A percentile compares a stretch with the other conserved stretches of the same genome.
phyloP scores from a whole-genome alignment of 2,329 filamentous ascomycete species.

The Scytalidium lignicola region DNA sequence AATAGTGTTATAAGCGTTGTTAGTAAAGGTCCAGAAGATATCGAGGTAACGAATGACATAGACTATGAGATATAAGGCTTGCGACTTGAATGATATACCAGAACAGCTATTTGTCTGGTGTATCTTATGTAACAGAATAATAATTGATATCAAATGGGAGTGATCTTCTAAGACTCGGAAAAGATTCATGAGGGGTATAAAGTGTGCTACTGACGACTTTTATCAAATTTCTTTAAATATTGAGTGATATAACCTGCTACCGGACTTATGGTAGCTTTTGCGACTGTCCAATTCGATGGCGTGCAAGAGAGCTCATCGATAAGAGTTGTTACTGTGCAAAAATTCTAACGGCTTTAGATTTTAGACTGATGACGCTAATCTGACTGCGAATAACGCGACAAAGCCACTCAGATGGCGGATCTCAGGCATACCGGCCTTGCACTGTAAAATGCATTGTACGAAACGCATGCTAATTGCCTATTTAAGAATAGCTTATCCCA shows the following conservation, averaged over 20 bases:
- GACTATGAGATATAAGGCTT: slow-evolving; percentile 89
- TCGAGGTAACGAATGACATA: slow-evolving; percentile 94
- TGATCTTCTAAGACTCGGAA: slow-evolving; percentile 82
- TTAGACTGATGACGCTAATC: too few relatives aligned
- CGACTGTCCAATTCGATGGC: slow-evolving; percentile 8
- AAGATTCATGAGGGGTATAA: slow-evolving; percentile 55
- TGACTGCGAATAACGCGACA: too few relatives aligned
- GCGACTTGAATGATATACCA: slow-evolving; percentile 99
- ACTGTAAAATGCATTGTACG: too few relatives aligned
- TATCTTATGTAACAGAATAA: slow-evolving; percentile 97
- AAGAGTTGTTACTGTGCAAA: too few relatives aligned
- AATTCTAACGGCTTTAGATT: too few relatives aligned
- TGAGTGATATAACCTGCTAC: slow-evolving; percentile 8
- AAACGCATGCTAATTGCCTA: too few relatives aligned
- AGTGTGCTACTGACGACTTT: slow-evolving; percentile 13
- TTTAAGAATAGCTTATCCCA: too few relatives aligned
- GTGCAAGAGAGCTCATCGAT: background rate
- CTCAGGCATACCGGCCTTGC: too few relatives aligned
- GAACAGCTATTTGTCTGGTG: slow-evolving; percentile 81
- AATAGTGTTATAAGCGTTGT: slow-evolving; percentile 74
- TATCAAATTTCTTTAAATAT: background rate
- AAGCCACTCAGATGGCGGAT: too few relatives aligned
- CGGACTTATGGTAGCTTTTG: slow-evolving; percentile 8
- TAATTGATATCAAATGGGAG: slow-evolving; percentile 89
- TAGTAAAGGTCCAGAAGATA: slow-evolving; percentile 76